Conservation (phyloP, 306 rosid genomes). For the Quercus aquifolioides region DNA sequence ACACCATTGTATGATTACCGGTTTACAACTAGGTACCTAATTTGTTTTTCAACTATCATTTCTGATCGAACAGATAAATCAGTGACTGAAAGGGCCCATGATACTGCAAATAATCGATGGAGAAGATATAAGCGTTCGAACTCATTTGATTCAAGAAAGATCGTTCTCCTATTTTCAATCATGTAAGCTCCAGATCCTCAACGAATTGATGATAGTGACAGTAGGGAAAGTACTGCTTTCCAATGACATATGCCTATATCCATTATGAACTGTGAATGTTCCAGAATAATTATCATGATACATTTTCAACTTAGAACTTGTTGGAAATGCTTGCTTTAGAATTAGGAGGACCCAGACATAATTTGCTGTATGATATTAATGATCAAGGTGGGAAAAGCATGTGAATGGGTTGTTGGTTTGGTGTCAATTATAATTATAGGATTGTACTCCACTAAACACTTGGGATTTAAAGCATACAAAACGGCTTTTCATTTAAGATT, state of each 20-base stretch:
- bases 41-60: slow-evolving; percentile 19
- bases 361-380: no score
- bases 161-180: slow-evolving; percentile 82
- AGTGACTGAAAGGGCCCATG: slow-evolving; percentile 64
- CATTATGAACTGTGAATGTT: not conserved
- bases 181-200: slow-evolving; percentile 51
- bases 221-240: not conserved
- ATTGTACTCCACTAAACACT: not conserved
- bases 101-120: slow-evolving; percentile 65
- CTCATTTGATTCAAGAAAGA: slow-evolving; percentile 86
- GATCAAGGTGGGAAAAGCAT: not conserved
- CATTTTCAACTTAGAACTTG: not conserved
- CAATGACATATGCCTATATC: not conserved
- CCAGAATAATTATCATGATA: not conserved
- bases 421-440: not conserved
- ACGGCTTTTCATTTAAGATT: not conserved
- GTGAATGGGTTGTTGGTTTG: not conserved
- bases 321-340: not conserved
- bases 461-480: not conserved
- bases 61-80: slow-evolving; percentile 54
- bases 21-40: slow-evolving; percentile 4
- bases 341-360: not conserved
- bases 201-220: not conserved
- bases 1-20: not conserved
- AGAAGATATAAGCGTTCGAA: slow-evolving; percentile 76